These are phyloP conservation scores for Zizania latifolia DNA, from an alignment of 176 grass and related monocot genomes.

Conservation along the genomic window DNA sequence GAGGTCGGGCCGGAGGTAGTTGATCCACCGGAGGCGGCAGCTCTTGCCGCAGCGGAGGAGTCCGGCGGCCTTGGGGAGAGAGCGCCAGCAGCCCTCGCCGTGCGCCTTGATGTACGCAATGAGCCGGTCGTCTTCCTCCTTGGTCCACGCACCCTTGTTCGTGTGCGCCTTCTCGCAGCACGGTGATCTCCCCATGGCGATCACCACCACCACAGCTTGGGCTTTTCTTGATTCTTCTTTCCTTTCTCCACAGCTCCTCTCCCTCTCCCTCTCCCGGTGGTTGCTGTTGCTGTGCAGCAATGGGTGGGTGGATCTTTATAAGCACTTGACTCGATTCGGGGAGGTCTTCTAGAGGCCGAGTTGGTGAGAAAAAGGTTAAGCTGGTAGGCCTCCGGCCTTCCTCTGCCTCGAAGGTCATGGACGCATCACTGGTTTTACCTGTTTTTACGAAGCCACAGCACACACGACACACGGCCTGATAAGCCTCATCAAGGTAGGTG, in stretches of 20 bases:
- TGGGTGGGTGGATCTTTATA: constrained; percentile 54
- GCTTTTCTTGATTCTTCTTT: constrained; percentile 8
- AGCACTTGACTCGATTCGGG: no score
- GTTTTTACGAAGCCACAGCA: constrained; percentile 17
- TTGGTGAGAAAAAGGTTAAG: constrained; percentile 73
- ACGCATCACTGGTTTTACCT: constrained; percentile 49
- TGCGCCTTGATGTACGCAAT: constrained; percentile 68
- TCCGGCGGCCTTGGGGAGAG: constrained; percentile 70
- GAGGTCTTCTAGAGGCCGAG: constrained; percentile 63
- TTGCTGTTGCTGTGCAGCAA: background rate
- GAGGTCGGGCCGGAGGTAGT: constrained; percentile 98
- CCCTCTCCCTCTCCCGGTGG: background rate
- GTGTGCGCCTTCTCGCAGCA: constrained; percentile 99
- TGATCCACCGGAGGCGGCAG: constrained; percentile 99
- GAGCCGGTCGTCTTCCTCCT: constrained; percentile 89
- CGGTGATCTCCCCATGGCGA: constrained; percentile 81
- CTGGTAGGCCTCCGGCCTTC: constrained; percentile 54
- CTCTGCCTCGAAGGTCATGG: constrained; percentile 65
- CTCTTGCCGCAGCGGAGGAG: constrained; percentile 96
- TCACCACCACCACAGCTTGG: background rate
- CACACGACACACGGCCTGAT: background rate
- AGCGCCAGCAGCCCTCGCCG: constrained; percentile 85
- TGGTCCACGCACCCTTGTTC: constrained; percentile 94
- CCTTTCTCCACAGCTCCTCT: no score
- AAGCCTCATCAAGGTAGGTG: constrained; percentile 55